A percentile compares a stretch with the other conserved stretches of the same genome.
These are phyloP conservation scores for Corinectria fuckeliana DNA, from an alignment of 2,329 filamentous ascomycete species.

Conservation along the genomic window DNA sequence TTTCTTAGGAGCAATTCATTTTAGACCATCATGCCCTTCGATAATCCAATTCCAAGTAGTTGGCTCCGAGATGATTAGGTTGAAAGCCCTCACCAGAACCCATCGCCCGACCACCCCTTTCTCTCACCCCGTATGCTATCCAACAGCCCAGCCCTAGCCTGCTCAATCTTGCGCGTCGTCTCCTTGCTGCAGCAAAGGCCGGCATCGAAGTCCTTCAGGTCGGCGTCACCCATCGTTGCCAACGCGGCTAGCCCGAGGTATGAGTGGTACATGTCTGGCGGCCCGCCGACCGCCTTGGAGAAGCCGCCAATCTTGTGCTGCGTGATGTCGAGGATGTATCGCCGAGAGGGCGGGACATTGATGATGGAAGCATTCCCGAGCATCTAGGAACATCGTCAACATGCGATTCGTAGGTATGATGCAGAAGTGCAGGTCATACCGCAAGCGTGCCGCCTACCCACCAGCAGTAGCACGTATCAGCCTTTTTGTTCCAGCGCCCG, in stretches of 20 bases:
- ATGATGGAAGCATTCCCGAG: slow-evolving; percentile 65
- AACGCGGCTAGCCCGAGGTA: slow-evolving; percentile 87
- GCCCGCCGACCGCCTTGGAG: slow-evolving; percentile 71
- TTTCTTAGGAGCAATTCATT: neutral
- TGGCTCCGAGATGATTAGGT: no score
- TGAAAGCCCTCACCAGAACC: slow-evolving; percentile 29
- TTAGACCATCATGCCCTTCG: neutral
- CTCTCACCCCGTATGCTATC: slow-evolving; percentile 13
- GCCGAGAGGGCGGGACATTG: slow-evolving; percentile 65
- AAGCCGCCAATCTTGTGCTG: slow-evolving; percentile 88
- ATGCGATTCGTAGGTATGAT: neutral
- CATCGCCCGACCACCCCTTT: slow-evolving; percentile 27
- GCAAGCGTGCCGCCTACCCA: slow-evolving; percentile 77
- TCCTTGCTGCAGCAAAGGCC: slow-evolving; percentile 76
- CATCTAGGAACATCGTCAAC: slow-evolving; percentile 53
- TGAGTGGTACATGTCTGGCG: slow-evolving; percentile 84
- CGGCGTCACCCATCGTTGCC: slow-evolving; percentile 72
- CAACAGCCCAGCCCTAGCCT: slow-evolving; percentile 51
- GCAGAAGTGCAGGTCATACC: slow-evolving; percentile 38
- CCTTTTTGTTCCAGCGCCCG: slow-evolving; percentile 87
- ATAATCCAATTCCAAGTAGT: neutral
- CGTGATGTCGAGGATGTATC: slow-evolving; percentile 83
- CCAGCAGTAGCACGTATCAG: slow-evolving; percentile 95
- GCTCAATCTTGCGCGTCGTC: slow-evolving; percentile 57
- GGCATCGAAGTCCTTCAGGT: slow-evolving; percentile 75